Percentiles rank a stretch among this genome's conserved stretches.
These are phyloP conservation scores for Arthroderma uncinatum DNA, from an alignment of 2,329 filamentous ascomycete genomes.

Conservation along the genomic window DNA sequence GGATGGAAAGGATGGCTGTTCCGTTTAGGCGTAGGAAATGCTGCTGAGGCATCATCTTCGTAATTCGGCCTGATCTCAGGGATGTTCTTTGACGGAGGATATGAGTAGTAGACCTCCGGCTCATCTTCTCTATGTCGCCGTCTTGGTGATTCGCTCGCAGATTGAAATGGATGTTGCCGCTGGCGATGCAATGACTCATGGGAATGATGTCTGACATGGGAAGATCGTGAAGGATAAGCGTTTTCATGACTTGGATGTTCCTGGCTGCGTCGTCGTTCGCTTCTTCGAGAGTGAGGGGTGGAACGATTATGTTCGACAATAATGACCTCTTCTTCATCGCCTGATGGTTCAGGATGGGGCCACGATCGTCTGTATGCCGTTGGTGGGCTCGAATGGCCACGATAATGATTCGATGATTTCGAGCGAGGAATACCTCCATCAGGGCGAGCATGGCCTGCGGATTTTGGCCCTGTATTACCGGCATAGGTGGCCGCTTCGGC, in stretches of 20 bases:
- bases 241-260: background rate
- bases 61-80: background rate
- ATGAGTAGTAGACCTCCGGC: background rate
- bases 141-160: background rate
- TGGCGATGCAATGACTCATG: background rate
- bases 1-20: background rate
- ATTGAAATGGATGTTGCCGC: background rate
- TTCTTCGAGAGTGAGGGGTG: background rate
- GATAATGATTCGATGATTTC: background rate
- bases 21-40: background rate
- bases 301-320: background rate
- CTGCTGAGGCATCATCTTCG: background rate
- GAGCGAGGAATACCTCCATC: background rate
- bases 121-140: background rate
- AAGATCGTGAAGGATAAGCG: background rate
- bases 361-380: background rate
- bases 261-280: background rate
- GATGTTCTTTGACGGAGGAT: background rate
- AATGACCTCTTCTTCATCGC: background rate
- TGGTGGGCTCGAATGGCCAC: background rate
- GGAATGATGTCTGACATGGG: background rate
- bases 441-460: background rate
- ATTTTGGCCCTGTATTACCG: background rate
- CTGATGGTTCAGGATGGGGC: background rate
- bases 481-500: background rate